A percentile compares a stretch with the other conserved stretches of the same genome.
Conservation (phyloP, 495 filamentous ascomycete genomes). For the Aspergillus egyptiacus region DNA sequence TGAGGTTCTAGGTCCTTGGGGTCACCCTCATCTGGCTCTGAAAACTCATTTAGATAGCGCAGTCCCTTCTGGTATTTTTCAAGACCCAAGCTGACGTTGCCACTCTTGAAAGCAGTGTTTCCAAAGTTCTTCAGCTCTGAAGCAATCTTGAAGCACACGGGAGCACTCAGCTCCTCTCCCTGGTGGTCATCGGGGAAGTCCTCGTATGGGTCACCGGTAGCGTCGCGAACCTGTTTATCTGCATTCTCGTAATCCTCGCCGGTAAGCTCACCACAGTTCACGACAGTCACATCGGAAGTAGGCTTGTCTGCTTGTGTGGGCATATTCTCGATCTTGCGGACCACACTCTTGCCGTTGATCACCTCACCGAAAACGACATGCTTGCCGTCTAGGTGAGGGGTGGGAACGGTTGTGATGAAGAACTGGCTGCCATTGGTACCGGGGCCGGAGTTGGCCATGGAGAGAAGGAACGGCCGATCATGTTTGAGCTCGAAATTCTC, state of each 20-base stretch:
- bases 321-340: conserved; percentile 86
- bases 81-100: conserved; percentile 62
- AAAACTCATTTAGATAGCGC: conserved; percentile 88
- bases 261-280: conserved; percentile 79
- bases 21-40: conserved; percentile 60
- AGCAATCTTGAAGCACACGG: conserved; percentile 58
- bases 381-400: conserved; percentile 91
- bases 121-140: conserved; percentile 86
- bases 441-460: conserved; percentile 96
- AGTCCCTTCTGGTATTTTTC: conserved; percentile 98
- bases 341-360: conserved; percentile 80
- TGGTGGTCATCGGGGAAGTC: conserved; percentile 91
- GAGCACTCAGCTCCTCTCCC: conserved; percentile 55
- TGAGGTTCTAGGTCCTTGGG: conserved; percentile 58
- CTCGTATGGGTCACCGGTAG: conserved; percentile 87
- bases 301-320: conserved; percentile 81
- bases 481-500: conserved; percentile 95
- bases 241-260: conserved; percentile 59
- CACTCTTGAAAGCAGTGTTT: conserved; percentile 83
- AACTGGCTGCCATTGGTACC: conserved; percentile 95
- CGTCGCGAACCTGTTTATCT: conserved; percentile 60
- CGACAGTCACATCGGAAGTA: conserved; percentile 61
- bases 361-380: conserved; percentile 64
- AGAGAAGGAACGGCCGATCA: conserved; percentile 87
- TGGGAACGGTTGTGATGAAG: conserved; percentile 92